Evolutionary conservation across 176 grass and related monocot genomes (phyloP), one percentile per base, ranked within the genome.

Genomic region (Themeda triandra): DNA sequence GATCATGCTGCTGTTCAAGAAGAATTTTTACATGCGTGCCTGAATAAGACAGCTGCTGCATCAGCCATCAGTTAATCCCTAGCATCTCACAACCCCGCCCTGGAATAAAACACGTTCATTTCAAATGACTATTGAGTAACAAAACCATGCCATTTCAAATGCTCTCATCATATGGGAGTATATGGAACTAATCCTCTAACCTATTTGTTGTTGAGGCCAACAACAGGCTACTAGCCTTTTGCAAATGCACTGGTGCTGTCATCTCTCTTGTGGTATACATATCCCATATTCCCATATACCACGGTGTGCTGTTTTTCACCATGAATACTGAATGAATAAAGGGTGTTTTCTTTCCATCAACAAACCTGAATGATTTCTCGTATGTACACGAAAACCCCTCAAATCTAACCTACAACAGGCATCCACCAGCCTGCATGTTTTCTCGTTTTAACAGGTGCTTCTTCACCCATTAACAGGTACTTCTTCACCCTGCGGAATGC

Each of bases 301-400:
- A 59, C 23, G 0, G 58, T 25, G 0, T 54, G 51, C 19, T 23
- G 51, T 54, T 54, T 54, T 23, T 54, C 19, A 54, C 51, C 58
- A 63, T 28, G 60, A 27, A 28, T 28, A 63, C 59, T 63, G 59
- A 63, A 63, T 31, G 68, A 69, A 62, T 14, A 33, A 49, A 51
- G 49, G 39, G 4, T 33, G 53, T 70, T 76, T 45, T 70, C 28
- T 24, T 41, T 37, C n/a, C 15, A 36, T 39, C 36, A 81, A 76
- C 62, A 76, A 81, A 85, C 82, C 82, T 37, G 84, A 41, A 80
- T 12, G 51, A 69, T 81, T 81, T 81, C 63, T 81, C 87, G 75
- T 81, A 89, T 89, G 40, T 85, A 85, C 82, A 81, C 37, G 39
- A 48, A 84, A 85, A 4, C 71, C 48, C 63, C 62, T 80, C 30